Conservation (phyloP, 768 basidiomycete genomes). For the Tulasnella sp. region DNA sequence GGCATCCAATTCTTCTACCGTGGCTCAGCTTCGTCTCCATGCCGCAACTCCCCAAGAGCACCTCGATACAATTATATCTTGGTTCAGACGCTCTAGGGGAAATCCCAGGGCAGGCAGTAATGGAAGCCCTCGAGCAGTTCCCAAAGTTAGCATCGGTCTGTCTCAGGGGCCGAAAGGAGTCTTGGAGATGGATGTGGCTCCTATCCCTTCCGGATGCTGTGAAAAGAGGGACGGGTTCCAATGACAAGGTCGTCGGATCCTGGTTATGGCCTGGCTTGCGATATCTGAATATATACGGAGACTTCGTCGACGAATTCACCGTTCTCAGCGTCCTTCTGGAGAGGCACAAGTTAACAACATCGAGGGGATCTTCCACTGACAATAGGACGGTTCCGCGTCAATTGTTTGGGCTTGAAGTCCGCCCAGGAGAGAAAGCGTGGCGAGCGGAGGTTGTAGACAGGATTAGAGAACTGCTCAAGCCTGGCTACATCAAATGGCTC, state of each 20-base stretch:
- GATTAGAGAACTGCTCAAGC: neutral
- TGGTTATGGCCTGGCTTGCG: neutral
- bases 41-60: no score
- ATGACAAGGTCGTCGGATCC: neutral
- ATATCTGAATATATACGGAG: neutral
- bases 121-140: no score
- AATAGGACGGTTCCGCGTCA: neutral
- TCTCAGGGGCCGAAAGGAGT: neutral
- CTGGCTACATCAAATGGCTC: neutral
- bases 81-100: no score
- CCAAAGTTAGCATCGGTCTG: neutral
- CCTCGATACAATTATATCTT: no score
- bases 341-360: neutral
- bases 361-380: neutral
- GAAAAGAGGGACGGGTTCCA: neutral
- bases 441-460: neutral
- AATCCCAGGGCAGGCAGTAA: no score
- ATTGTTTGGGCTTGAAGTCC: neutral
- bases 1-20: no score
- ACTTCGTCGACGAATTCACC: neutral
- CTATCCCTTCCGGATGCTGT: neutral
- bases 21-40: no score
- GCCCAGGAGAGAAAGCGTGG: neutral
- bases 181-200: neutral
- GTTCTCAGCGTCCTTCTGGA: neutral